Conservation (phyloP, 2,329 filamentous ascomycete species). For the Penicillium sp. region DNA sequence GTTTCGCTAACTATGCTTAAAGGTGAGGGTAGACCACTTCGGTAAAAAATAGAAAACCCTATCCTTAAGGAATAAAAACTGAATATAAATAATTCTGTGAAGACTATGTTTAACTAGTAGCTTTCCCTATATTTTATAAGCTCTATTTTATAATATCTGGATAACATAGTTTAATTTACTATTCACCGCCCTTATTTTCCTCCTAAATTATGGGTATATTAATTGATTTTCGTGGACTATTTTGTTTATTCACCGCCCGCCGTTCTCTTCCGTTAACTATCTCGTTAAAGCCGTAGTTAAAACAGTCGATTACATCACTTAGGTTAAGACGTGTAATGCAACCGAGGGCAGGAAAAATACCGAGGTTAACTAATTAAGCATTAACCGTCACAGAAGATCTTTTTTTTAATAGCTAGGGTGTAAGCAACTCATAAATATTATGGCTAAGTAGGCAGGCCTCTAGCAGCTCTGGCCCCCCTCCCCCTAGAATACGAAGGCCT, state of each 20-base stretch:
- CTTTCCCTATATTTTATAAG: background rate
- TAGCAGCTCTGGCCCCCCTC: background rate
- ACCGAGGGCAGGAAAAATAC: background rate
- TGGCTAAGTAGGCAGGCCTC: background rate
- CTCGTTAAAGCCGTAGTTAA: background rate
- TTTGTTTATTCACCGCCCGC: background rate
- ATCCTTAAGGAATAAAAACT: background rate
- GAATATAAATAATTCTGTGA: background rate
- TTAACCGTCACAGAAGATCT: background rate
- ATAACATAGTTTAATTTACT: no score
- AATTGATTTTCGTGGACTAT: no score
- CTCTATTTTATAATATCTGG: background rate
- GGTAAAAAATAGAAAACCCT: background rate
- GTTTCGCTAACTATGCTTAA: background rate
- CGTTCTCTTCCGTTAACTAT: background rate
- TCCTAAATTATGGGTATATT: no score
- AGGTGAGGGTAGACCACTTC: background rate
- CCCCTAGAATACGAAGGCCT: no score
- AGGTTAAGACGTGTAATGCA: background rate
- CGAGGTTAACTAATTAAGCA: background rate
- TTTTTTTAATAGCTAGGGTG: background rate
- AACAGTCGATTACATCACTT: background rate
- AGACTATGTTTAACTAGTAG: slow-evolving; percentile 1
- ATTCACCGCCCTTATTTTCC: no score
- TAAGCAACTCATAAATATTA: background rate